phyloP scores from a whole-genome alignment of 306 rosid species.

The Cicer cuneatum region DNA sequence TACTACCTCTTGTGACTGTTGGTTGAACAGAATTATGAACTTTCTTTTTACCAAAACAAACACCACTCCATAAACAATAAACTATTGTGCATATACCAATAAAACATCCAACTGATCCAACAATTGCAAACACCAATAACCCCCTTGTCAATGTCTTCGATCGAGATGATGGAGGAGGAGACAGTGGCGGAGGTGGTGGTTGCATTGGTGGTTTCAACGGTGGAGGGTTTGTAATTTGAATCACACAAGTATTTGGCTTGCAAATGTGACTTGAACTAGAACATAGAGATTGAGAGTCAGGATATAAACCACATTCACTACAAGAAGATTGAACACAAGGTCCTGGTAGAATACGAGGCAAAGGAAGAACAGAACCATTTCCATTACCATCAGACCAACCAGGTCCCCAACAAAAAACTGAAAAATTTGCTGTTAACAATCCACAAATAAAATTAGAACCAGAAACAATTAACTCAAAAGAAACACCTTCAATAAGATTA shows the following conservation, averaged over 20 bases:
- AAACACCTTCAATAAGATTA: slow-evolving; percentile 40
- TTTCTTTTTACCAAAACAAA: slow-evolving; percentile 87
- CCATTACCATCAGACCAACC: slow-evolving; percentile 59
- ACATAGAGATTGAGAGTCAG: slow-evolving; percentile 62
- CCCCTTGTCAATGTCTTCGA: slow-evolving; percentile 65
- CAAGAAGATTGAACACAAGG: slow-evolving; percentile 75
- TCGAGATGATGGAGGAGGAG: slow-evolving; percentile 36
- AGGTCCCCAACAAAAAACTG: slow-evolving; percentile 86
- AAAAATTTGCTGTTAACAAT: slow-evolving; percentile 50
- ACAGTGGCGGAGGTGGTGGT: neutral
- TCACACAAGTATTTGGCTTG: slow-evolving; percentile 50
- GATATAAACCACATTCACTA: slow-evolving; percentile 60
- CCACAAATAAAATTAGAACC: slow-evolving; percentile 86
- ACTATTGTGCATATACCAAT: slow-evolving; percentile 72
- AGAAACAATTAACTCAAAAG: slow-evolving; percentile 70
- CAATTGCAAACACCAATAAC: slow-evolving; percentile 74
- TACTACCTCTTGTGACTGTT: slow-evolving; percentile 69
- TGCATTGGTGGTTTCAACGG: slow-evolving; percentile 1
- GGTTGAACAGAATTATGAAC: slow-evolving; percentile 93
- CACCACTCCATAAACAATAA: slow-evolving; percentile 79
- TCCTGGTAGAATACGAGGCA: slow-evolving; percentile 77
- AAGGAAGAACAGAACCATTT: slow-evolving; percentile 46
- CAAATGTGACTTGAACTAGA: slow-evolving; percentile 61
- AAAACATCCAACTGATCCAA: slow-evolving; percentile 80
- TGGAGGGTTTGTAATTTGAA: neutral